Evolutionary conservation across 2,329 filamentous ascomycete genomes (phyloP).

Genomic region (Alternaria triticina): DNA sequence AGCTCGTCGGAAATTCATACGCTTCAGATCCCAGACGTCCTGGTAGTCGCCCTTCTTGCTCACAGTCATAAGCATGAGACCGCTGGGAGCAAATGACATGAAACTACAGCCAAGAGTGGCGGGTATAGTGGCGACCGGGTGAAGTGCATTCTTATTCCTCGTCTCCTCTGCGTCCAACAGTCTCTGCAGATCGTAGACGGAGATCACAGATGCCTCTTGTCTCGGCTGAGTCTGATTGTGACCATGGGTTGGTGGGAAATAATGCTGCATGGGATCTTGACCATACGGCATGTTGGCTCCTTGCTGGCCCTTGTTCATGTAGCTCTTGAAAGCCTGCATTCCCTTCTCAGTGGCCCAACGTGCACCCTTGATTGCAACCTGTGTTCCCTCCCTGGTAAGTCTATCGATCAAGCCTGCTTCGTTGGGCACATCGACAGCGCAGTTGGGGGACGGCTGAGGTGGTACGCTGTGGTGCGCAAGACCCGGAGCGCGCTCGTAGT

Average conservation of each 20-base stretch:
- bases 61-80: conserved; percentile 76
- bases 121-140: conserved; percentile 74
- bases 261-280: conserved; percentile 53
- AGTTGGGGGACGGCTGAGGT: conserved; percentile 69
- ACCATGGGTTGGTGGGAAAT: conserved; percentile 80
- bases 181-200: conserved; percentile 72
- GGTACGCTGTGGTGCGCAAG: conserved; percentile 69
- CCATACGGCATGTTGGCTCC: conserved; percentile 28
- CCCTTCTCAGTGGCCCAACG: conserved; percentile 81
- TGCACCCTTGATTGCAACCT: conserved; percentile 76
- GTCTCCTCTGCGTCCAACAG: conserved; percentile 58
- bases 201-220: conserved; percentile 74
- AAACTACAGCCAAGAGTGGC: conserved; percentile 79
- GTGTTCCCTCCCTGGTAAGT: conserved; percentile 78
- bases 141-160: conserved; percentile 57
- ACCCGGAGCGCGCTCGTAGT: conserved; percentile 62
- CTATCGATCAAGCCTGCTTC: conserved; percentile 76
- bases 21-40: conserved; percentile 79
- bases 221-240: conserved; percentile 60
- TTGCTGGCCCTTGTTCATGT: conserved; percentile 66
- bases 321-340: conserved; percentile 78
- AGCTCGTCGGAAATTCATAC: conserved; percentile 55
- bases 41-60: conserved; percentile 85
- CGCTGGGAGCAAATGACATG: conserved; percentile 77
- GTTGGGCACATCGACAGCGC: conserved; percentile 74